Conservation (phyloP, 306 rosid genomes). For the Cucurbita argyrosperma region DNA sequence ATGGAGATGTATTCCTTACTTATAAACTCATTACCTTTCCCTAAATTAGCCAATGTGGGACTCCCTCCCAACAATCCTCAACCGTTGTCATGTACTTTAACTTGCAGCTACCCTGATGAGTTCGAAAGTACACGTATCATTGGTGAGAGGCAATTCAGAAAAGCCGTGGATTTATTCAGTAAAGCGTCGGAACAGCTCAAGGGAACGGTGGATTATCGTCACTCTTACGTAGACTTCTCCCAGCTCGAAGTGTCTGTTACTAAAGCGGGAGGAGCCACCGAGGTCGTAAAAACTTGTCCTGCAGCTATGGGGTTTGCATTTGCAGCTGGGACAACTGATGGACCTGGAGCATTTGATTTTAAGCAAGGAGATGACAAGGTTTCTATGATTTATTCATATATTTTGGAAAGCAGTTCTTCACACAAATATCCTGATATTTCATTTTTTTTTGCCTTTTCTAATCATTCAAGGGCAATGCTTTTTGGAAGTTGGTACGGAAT, state of each 20-base stretch:
- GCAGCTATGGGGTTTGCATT: constrained; percentile 97
- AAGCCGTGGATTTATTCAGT: constrained; percentile 64
- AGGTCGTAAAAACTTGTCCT: constrained; percentile 68
- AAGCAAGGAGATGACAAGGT: constrained; percentile 83
- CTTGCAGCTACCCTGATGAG: constrained; percentile 76
- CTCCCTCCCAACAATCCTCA: too few relatives aligned
- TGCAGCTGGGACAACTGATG: constrained; percentile 97
- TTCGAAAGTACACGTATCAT: constrained; percentile 88
- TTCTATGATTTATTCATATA: not conserved
- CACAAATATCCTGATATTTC: not conserved
- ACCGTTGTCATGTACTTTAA: constrained; percentile 1
- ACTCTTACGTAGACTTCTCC: constrained; percentile 65
- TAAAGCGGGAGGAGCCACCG: constrained; percentile 31
- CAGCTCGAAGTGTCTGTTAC: constrained; percentile 46
- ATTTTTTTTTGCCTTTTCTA: constrained; percentile 7
- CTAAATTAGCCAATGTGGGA: too few relatives aligned
- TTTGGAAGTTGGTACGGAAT: constrained; percentile 72
- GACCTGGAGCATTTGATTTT: constrained; percentile 95
- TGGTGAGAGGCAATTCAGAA: constrained; percentile 69
- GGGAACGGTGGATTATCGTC: constrained; percentile 67
- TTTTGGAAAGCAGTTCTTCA: not conserved
- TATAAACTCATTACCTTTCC: too few relatives aligned
- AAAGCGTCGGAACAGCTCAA: constrained; percentile 47
- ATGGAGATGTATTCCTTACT: too few relatives aligned
- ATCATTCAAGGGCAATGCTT: constrained; percentile 52